Conservation (phyloP, 768 basidiomycete species). For the Pulveroboletus sp. region DNA sequence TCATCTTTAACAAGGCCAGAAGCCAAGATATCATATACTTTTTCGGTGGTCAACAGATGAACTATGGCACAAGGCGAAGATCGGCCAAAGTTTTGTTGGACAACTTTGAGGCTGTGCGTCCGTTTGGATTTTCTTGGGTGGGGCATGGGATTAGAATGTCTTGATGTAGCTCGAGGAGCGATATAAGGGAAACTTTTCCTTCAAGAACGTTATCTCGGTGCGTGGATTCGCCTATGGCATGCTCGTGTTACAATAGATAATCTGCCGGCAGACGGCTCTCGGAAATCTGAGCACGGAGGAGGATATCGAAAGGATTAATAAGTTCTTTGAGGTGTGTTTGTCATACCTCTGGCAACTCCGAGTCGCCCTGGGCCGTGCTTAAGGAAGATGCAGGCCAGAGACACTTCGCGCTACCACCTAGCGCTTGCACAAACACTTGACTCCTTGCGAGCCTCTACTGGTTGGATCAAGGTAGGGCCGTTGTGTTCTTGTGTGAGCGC, state of each 20-base stretch:
- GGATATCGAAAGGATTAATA: constrained; percentile 59
- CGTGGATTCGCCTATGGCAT: constrained; percentile 10
- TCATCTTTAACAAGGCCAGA: constrained; percentile 50
- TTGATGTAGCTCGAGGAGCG: constrained; percentile 53
- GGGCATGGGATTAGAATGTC: not conserved
- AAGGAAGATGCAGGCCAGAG: constrained; percentile 45
- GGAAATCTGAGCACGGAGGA: constrained; percentile 55
- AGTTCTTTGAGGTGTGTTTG: constrained; percentile 68
- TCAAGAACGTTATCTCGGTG: constrained; percentile 53
- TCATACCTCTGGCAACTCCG: not conserved
- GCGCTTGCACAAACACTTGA: constrained; percentile 67
- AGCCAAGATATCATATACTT: constrained; percentile 65
- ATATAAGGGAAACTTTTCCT: constrained; percentile 65
- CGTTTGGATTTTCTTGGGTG: not conserved
- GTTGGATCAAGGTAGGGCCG: constrained; percentile 63
- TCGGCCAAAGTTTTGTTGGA: constrained; percentile 63
- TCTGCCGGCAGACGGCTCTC: constrained; percentile 34
- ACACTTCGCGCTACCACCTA: constrained; percentile 65
- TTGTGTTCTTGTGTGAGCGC: not conserved
- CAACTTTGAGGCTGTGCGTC: constrained; percentile 59
- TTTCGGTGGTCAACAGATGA: constrained; percentile 54
- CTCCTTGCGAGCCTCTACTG: constrained; percentile 53
- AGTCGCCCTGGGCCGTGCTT: not conserved
- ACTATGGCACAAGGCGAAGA: constrained; percentile 50
- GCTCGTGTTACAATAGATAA: not conserved